phyloP scores from a whole-genome alignment of 2,329 filamentous ascomycete species.

The Bipolaris sorokiniana region DNA sequence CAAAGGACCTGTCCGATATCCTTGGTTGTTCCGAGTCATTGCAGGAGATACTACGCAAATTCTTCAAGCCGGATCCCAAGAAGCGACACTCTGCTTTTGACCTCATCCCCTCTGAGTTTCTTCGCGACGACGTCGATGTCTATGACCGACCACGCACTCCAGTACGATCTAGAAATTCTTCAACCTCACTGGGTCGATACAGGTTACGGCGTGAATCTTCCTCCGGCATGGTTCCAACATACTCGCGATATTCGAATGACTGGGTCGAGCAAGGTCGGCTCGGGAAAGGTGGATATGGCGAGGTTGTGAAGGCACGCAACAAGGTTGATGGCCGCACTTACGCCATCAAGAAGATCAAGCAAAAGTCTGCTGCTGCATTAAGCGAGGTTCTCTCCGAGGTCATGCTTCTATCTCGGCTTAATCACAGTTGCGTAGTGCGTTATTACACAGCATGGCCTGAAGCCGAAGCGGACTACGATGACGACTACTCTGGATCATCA shows the following conservation, averaged over 20 bases:
- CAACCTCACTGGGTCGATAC: slow-evolving; percentile 43
- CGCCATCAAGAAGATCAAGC: slow-evolving; percentile 94
- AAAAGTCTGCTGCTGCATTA: slow-evolving; percentile 74
- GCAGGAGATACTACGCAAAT: slow-evolving; percentile 78
- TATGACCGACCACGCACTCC: slow-evolving; percentile 44
- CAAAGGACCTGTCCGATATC: slow-evolving; percentile 73
- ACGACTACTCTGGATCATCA: slow-evolving; percentile 27
- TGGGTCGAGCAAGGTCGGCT: slow-evolving; percentile 89
- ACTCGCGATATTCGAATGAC: slow-evolving; percentile 83
- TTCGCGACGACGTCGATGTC: slow-evolving; percentile 57
- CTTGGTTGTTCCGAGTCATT: slow-evolving; percentile 75
- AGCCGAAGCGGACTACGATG: slow-evolving; percentile 55
- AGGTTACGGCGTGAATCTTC: slow-evolving; percentile 47
- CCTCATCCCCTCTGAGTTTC: slow-evolving; percentile 64
- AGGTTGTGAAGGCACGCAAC: slow-evolving; percentile 93
- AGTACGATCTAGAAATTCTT: slow-evolving; percentile 46
- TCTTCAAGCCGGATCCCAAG: slow-evolving; percentile 84
- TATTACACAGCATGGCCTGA: slow-evolving; percentile 98
- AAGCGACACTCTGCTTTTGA: slow-evolving; percentile 85
- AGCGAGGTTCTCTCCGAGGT: slow-evolving; percentile 86
- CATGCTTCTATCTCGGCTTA: slow-evolving; percentile 86
- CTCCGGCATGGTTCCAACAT: slow-evolving; percentile 43
- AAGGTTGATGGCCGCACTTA: slow-evolving; percentile 93
- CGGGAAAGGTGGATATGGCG: slow-evolving; percentile 92
- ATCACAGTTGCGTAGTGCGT: slow-evolving; percentile 84